Base-by-base conservation (phyloP, 2,329 filamentous ascomycete genomes). In the Diaporthe nobilis region DNA sequence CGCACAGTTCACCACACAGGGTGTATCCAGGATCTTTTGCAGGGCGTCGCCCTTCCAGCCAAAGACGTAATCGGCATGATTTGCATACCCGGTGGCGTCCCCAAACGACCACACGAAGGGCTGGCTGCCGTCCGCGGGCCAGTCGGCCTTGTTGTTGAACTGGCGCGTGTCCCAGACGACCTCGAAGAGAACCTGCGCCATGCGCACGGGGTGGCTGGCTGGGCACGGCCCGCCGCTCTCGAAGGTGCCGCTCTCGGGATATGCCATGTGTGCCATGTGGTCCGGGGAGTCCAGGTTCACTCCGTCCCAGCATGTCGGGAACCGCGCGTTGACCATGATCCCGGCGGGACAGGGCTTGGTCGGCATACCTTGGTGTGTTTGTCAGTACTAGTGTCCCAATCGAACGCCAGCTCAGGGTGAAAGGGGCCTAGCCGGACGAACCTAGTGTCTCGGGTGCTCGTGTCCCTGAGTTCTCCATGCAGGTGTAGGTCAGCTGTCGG, bases 161-260 rank as follows among this genome's bases (percentile, higher is more conserved):
- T 79, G 78, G 12, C 81, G 80, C 8, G 82, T 86, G 71, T 86
- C 84, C 80, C 84, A 86, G 79, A 83, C 83, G 9, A 85, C 83
- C 79, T 86, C 85, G 77, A 85, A 85, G 80, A 86, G 85, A 7
- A 85, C 77, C 72, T 85, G 84, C 3, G 84, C 84, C 49, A 85
- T 77, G 10, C 76, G 78, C 25, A 82, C 81, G 4, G 81, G 82
- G 75, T 83, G 82, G n/a, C 78, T 80, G 1, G 79, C 77, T 13
- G 82, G 82, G 76, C 82, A 83, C 13, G 79, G 76, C 58, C 79
- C 80, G 68, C 51, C 51, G 47, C 47, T 74, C 44, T 70, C 63
- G 44, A 74, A 74, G 63, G 60, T 70, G 47, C 72, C 72, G 13
- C 49, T 71, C 47, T 51, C 76, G 8, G 81, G 81, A 65, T 82